Base-by-base conservation (phyloP, 805 yeast species). In the Cyberlindnera galapagoensis region DNA sequence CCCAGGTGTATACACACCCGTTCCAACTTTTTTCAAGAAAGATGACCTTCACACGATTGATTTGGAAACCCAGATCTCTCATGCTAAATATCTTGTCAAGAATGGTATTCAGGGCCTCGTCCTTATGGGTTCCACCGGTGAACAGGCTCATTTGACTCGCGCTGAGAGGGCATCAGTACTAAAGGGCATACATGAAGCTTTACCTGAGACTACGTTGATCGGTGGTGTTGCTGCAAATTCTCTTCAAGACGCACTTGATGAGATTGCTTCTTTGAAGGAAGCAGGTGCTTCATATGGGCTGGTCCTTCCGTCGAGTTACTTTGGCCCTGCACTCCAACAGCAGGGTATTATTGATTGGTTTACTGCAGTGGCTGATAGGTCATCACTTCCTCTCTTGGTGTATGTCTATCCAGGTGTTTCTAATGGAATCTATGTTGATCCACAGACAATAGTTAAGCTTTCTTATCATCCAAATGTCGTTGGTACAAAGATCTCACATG, bases 41-140 rank as follows among this genome's bases (percentile, higher is more conserved):
- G n/a, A n/a, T n/a, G 58, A 57, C 22, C 34, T 40, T 6, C 39
- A 42, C 38, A 53, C 67, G 4, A 54, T 70, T 22, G 75, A 71
- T 44, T 47, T 49, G 26, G 72, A 62, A 5, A 49, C 75, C 18
- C 72, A 67, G 46, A 51, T 63, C 30, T 49, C 56, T 28, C 76
- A 70, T 43, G 64, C 73, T 21, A 56, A 60, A 28, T 60, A 45
- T 47, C 54, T 72, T 28, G 50, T 62, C 25, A 46, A 57, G 15
- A 57, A 54, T 37, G 76, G 77, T 8, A 64, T 71, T 35, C 42
- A 50, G 27, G 79, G 79, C 16, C 51, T 66, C 4, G 71, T 69
- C 10, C 44, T 70, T 7, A 57, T 69, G 47, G 78, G 78, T 6
- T 68, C 75, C 21, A 72, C 76, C 11, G 79, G 78, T 23, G 78